Conservation (phyloP, 805 yeast species). For the Groenewaldozyma tartarivorans region DNA sequence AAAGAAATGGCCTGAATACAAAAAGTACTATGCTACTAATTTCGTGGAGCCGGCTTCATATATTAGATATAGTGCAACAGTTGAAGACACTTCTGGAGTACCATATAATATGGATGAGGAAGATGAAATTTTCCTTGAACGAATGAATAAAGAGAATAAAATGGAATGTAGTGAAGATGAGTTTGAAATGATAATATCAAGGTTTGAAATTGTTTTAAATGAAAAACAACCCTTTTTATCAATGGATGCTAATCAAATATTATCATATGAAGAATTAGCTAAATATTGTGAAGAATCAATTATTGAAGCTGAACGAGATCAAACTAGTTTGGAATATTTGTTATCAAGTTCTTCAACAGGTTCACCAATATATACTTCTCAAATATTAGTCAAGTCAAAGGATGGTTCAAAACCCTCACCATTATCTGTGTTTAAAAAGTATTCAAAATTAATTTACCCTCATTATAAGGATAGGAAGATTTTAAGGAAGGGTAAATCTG, state of each 20-base stretch:
- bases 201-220: slow-evolving; percentile 62
- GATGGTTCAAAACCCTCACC: slow-evolving; percentile 10
- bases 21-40: slow-evolving; percentile 55
- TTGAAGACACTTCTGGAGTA: slow-evolving; percentile 87
- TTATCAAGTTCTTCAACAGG: slow-evolving; percentile 6
- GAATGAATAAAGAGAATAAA: slow-evolving; percentile 30
- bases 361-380: slow-evolving; percentile 20
- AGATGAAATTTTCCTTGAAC: slow-evolving; percentile 60
- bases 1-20: slow-evolving; percentile 65
- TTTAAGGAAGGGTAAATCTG: slow-evolving; percentile 54
- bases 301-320: slow-evolving; percentile 47
- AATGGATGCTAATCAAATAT: slow-evolving; percentile 73
- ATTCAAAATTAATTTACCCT: slow-evolving; percentile 61
- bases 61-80: slow-evolving; percentile 84
- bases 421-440: slow-evolving; percentile 27
- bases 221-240: slow-evolving; percentile 82
- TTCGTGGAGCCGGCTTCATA: slow-evolving; percentile 70
- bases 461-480: slow-evolving; percentile 78
- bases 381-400: slow-evolving; percentile 21
- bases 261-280: slow-evolving; percentile 60
- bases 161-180: slow-evolving; percentile 63
- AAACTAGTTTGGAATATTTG: slow-evolving; percentile 28
- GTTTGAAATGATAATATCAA: slow-evolving; percentile 68
- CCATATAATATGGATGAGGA: slow-evolving; percentile 83
- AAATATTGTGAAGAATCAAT: slow-evolving; percentile 31